phyloP scores from a whole-genome alignment of 1,284 basidiomycete genomes.

The Boletus semigastroideus region DNA sequence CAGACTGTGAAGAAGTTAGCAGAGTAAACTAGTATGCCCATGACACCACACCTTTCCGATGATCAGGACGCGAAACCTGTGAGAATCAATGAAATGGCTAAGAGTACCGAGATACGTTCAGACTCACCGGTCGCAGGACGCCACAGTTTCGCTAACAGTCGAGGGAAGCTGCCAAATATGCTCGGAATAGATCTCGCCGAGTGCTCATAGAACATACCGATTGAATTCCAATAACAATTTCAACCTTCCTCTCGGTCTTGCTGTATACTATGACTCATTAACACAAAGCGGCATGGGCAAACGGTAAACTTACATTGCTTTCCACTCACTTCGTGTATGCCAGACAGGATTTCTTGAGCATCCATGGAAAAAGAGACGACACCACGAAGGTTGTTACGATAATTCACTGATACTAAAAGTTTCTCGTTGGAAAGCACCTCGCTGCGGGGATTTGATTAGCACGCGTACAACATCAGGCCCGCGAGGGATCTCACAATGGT shows the following conservation, averaged over 20 bases:
- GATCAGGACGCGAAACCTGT: constrained; percentile 8
- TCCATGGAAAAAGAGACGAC: not conserved
- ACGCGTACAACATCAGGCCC: not conserved
- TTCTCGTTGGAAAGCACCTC: not conserved
- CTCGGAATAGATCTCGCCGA: not conserved
- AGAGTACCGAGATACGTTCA: not conserved
- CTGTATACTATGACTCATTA: constrained; percentile 2
- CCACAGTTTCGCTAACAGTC: not conserved
- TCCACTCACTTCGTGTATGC: not conserved
- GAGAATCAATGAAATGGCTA: not conserved
- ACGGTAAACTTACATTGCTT: not conserved
- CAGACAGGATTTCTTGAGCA: not conserved
- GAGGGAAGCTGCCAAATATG: not conserved
- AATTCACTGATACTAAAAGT: not conserved
- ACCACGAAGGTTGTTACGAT: not conserved
- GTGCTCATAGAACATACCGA: not conserved
- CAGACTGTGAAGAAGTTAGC: too few species aligned
- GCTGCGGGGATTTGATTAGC: not conserved
- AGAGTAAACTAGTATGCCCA: too few species aligned
- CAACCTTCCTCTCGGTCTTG: constrained; percentile 1
- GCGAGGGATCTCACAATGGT: constrained; percentile 4
- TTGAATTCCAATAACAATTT: not conserved
- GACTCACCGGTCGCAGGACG: not conserved
- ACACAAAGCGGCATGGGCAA: too few species aligned
- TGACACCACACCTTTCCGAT: constrained; percentile 3